Evolutionary conservation across 2,329 filamentous ascomycete genomes (phyloP).

Genomic region (Talaromyces rugulosus): DNA sequence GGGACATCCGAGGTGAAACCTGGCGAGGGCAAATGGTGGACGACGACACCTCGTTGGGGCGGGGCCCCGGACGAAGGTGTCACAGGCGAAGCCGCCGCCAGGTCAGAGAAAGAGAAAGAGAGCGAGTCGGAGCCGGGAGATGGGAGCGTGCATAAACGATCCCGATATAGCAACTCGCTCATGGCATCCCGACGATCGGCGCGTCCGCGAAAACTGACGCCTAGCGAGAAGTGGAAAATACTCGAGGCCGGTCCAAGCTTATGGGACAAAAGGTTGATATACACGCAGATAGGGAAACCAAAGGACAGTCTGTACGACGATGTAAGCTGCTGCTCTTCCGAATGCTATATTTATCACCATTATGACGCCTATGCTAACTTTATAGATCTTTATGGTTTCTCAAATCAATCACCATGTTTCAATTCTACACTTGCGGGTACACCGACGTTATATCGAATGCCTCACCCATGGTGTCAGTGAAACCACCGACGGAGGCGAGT

Average conservation of each 20-base stretch:
- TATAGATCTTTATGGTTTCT: slow-evolving; percentile 58
- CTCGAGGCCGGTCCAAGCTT: slow-evolving; percentile 47
- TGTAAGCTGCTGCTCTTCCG: slow-evolving; percentile 37
- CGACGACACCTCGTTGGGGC: slow-evolving; percentile 53
- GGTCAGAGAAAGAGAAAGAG: slow-evolving; percentile 23
- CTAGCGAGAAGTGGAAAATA: slow-evolving; percentile 50
- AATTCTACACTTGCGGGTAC: slow-evolving; percentile 56
- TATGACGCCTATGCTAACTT: slow-evolving; percentile 6
- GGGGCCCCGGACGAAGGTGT: slow-evolving; percentile 41
- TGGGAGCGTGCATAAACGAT: slow-evolving; percentile 35
- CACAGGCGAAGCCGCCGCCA: slow-evolving; percentile 25
- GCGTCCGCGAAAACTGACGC: slow-evolving; percentile 39
- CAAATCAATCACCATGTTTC: slow-evolving; percentile 60
- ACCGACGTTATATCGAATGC: slow-evolving; percentile 53
- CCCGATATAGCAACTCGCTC: slow-evolving; percentile 31
- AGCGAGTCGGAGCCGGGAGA: slow-evolving; percentile 12
- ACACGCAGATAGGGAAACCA: slow-evolving; percentile 55
- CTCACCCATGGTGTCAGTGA: slow-evolving; percentile 43
- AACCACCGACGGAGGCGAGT: slow-evolving; percentile 18
- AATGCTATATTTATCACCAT: not conserved
- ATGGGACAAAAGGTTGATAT: slow-evolving; percentile 56
- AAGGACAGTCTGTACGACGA: slow-evolving; percentile 47
- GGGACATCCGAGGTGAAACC: slow-evolving; percentile 47
- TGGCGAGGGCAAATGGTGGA: slow-evolving; percentile 60
- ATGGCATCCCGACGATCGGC: slow-evolving; percentile 27